Evolutionary conservation across 768 basidiomycete genomes (phyloP).

Genomic region (Coprinopsis marcescibilis): DNA sequence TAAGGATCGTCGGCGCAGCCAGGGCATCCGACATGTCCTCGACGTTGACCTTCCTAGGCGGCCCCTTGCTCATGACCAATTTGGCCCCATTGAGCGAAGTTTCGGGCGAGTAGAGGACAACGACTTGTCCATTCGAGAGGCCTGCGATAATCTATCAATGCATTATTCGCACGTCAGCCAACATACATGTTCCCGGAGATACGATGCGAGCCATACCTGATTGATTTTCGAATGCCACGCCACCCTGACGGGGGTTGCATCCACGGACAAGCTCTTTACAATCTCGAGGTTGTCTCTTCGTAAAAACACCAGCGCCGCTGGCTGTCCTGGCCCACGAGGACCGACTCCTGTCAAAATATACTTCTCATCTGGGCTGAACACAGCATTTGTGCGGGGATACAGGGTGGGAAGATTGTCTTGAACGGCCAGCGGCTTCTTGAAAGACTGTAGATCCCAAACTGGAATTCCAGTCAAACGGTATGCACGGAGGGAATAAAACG

Average conservation of each 20-base stretch:
- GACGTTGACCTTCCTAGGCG: slow-evolving; percentile 70
- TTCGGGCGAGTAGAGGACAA: slow-evolving; percentile 87
- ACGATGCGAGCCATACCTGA: slow-evolving; percentile 53
- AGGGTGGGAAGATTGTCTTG: slow-evolving; percentile 61
- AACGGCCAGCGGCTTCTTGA: slow-evolving; percentile 83
- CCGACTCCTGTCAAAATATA: slow-evolving; percentile 82
- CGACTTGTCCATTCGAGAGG: slow-evolving; percentile 80
- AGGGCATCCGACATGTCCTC: slow-evolving; percentile 88
- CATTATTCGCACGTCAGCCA: slow-evolving; percentile 16
- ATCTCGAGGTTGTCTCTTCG: slow-evolving; percentile 64
- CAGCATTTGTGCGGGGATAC: slow-evolving; percentile 90
- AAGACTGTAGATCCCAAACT: slow-evolving; percentile 94
- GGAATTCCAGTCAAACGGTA: slow-evolving; percentile 2
- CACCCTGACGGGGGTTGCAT: slow-evolving; percentile 82
- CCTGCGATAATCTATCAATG: slow-evolving; percentile 73
- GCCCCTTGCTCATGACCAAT: slow-evolving; percentile 81
- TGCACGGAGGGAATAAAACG: slow-evolving; percentile 7
- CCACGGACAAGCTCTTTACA: slow-evolving; percentile 61
- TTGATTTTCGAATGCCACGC: slow-evolving; percentile 98
- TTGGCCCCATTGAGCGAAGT: slow-evolving; percentile 92
- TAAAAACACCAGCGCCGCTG: slow-evolving; percentile 72
- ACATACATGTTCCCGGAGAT: slow-evolving; percentile 14
- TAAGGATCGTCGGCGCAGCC: slow-evolving; percentile 82
- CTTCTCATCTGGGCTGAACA: slow-evolving; percentile 93
- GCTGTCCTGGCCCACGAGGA: slow-evolving; percentile 56